Evolutionary conservation across 2,329 filamentous ascomycete genomes (phyloP), one percentile per base, ranked within the genome.

Genomic region (Fusarium heterosporum): DNA sequence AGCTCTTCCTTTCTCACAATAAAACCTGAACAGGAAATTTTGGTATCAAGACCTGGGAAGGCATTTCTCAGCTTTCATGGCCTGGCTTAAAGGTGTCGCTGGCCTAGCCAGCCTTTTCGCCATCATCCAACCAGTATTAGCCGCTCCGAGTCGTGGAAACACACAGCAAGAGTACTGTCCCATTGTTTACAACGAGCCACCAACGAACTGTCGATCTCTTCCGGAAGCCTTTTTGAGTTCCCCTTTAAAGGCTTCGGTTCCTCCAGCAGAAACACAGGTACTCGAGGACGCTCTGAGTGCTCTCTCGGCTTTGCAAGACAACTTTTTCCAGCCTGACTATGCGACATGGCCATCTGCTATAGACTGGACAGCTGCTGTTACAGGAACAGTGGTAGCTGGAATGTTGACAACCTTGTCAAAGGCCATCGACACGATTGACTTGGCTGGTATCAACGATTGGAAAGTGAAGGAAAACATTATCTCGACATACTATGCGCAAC

Each of bases 281-380:
- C 78, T 87, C 2, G 78, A 82, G 30, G 77, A 86, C 61, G 81
- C 89, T 19, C 80, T 91, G 45, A 77, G 84, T 47, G 90, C 92
- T 8, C 83, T 97, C 64, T 83, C 88, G 45, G 87, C 90, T 8
- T 88, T 97, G 84, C 93, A 97, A 76, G 83, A 87, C 51, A 81
- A 84, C 26, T 97, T 93, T 79, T 97, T 96, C 75, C 85, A 89
- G 45, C 79, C 90, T 6, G 91, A 91, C 84, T 81, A 90, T 34
- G 93, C 92, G 12, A 93, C 88, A 26, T 98, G 94, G 93, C 93
- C 93, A 1, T 84, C 84, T 2, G 87, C 92, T 30, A 97, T 97
- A 72, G 95, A 97, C 80, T 98, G 95, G 95, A 98, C 95, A 0
- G 90, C 89, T 17, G 94, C 95, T 6, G 93, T 97, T 10, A 82